A percentile compares a stretch with the other conserved stretches of the same genome.
phyloP scores from a whole-genome alignment of 2,329 filamentous ascomycete species.

The Beauveria pseudobassiana region DNA sequence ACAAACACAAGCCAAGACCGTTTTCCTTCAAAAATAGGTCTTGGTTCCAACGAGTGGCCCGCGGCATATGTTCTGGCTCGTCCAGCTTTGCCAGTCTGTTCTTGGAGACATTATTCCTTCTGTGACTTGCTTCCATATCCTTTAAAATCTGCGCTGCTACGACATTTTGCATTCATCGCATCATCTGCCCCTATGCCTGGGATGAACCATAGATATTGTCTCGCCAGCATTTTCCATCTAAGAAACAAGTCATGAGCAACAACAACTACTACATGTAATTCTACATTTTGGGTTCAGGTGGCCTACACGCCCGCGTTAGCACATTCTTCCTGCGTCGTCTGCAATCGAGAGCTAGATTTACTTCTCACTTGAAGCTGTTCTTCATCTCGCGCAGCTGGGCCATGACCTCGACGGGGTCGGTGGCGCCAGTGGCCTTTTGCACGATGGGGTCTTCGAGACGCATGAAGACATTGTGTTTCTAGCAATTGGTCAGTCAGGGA shows the following conservation, averaged over 20 bases:
- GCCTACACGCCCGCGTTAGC: slow-evolving; percentile 16
- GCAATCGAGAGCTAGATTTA: slow-evolving; percentile 11
- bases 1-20: slow-evolving; percentile 28
- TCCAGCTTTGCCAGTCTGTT: slow-evolving; percentile 23
- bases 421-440: slow-evolving; percentile 76
- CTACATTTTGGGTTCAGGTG: slow-evolving; percentile 19
- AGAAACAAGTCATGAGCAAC: background rate
- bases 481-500: slow-evolving; percentile 6
- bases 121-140: background rate
- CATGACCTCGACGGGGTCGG: slow-evolving; percentile 78
- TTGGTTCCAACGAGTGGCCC: slow-evolving; percentile 25
- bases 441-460: slow-evolving; percentile 76
- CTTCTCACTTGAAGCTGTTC: slow-evolving; percentile 61
- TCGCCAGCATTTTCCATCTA: slow-evolving; percentile 6
- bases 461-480: slow-evolving; percentile 98
- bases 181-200: slow-evolving; percentile 5
- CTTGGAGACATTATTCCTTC: slow-evolving; percentile 27
- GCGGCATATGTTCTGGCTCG: slow-evolving; percentile 19
- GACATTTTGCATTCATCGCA: slow-evolving; percentile 4
- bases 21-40: slow-evolving; percentile 15
- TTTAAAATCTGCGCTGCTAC: background rate
- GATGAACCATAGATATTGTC: slow-evolving; percentile 6
- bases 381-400: slow-evolving; percentile 82
- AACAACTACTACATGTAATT: slow-evolving; percentile 13
- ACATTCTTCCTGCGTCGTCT: background rate